Percentiles rank a stretch among this genome's conserved stretches.
phyloP scores from a whole-genome alignment of 371 early-diverging fungal species.

The Mortierella sp. region DNA sequence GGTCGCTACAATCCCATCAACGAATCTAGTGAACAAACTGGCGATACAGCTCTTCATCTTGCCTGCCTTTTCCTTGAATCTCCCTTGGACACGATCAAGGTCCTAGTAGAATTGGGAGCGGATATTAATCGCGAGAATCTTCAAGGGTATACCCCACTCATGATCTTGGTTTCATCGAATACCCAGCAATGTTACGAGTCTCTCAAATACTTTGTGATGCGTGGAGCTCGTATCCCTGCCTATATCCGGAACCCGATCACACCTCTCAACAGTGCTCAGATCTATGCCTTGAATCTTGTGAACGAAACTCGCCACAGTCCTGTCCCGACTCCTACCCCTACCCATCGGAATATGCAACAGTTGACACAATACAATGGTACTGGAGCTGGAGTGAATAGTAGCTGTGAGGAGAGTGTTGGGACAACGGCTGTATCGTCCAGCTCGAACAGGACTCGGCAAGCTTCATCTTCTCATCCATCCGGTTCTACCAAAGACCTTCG shows the following conservation, averaged over 20 bases:
- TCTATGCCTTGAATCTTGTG: background rate
- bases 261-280: background rate
- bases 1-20: background rate
- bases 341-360: too few species aligned
- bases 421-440: too few species aligned
- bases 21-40: background rate
- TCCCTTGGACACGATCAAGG: background rate
- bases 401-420: too few species aligned
- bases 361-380: too few species aligned
- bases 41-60: conserved; percentile 1
- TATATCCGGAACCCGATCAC: conserved; percentile 3
- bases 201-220: conserved; percentile 18
- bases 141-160: background rate
- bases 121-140: background rate
- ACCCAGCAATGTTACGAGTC: conserved; percentile 13
- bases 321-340: too few species aligned
- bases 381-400: background rate
- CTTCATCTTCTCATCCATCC: too few species aligned
- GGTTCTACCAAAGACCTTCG: too few species aligned
- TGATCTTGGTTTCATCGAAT: conserved; percentile 4
- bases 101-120: background rate
- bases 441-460: too few species aligned
- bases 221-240: conserved; percentile 1
- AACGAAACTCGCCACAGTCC: too few species aligned
- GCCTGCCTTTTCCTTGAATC: conserved; percentile 1